These are phyloP conservation scores for Pelargonium citronellum DNA, from an alignment of 441 rosid species.

Conservation along the genomic window DNA sequence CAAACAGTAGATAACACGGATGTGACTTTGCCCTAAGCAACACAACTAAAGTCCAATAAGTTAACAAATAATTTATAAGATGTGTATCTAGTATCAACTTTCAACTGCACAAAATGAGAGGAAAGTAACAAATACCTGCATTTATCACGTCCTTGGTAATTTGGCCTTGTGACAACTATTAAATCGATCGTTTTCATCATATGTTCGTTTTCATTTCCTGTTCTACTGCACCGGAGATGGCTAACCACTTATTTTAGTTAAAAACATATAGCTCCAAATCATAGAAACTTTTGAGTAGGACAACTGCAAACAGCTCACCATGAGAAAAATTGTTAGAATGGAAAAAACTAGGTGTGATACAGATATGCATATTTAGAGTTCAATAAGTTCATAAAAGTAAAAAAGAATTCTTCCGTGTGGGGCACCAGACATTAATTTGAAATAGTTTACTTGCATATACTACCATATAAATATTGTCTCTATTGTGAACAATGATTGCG, in stretches of 20 bases:
- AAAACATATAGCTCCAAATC: not conserved
- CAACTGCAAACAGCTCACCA: slow-evolving; percentile 27
- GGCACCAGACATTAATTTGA: not conserved
- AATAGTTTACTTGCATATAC: not conserved
- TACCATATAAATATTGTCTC: not conserved
- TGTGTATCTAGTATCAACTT: not conserved
- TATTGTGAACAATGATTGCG: slow-evolving; percentile 18
- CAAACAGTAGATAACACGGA: slow-evolving; percentile 4
- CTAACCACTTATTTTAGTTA: not conserved
- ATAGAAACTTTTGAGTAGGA: slow-evolving; percentile 3
- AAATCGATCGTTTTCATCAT: no score
- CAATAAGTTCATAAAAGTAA: not conserved
- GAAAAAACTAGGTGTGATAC: not conserved
- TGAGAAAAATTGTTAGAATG: not conserved
- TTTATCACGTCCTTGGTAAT: not conserved
- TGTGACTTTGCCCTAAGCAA: not conserved
- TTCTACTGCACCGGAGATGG: no score
- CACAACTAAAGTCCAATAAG: not conserved
- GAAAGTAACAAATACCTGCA: slow-evolving; percentile 1
- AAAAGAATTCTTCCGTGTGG: not conserved
- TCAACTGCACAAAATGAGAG: not conserved
- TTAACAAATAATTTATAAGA: not conserved
- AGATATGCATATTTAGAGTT: not conserved
- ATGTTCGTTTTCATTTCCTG: no score
- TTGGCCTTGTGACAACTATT: no score